Base-by-base conservation (phyloP, 345 rosid genomes). In the Brassica cretica region DNA sequence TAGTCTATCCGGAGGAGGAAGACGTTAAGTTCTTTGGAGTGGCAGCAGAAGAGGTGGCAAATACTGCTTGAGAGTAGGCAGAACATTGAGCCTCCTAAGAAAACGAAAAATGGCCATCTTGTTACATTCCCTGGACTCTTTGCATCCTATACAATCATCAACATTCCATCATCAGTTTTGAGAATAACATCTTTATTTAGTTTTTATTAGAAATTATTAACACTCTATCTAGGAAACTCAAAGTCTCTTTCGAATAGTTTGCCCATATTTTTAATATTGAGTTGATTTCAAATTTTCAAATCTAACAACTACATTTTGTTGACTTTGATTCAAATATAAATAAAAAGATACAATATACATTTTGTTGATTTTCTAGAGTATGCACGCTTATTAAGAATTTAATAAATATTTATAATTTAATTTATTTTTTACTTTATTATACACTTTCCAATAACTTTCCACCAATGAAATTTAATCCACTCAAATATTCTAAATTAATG, bases 41-140 rank as follows among this genome's bases (percentile, higher is more conserved):
- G 98, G 81, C 98, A 92, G 1, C 87, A 89, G 58, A 94, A 91
- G 73, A 94, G 92, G 73, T 94, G 97, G 78, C 98, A 94, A 44
- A 89, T 71, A 82, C 87, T 90, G 80, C 97, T 91, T 1, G 93
- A 90, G 24, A 92, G 85, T 71, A 94, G 89, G 64, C 98, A 94
- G 82, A 86, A 89, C 89, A 94, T 88, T 30, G 96, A 90, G 8
- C 97, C 96, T 2, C 79, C 88, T 77, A 94, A 70, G 91, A 89
- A 94, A 5, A 91, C 89, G 0, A 74, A 86, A 83, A 94, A 88
- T 2, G 97, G 98, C 97, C 98, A 94, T 62, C 94, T 85, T 19
- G 90, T 87, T 5, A 77, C 87, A 58, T 70, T 75, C 49, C 76
- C 79, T 74, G 85, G 77, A 69, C 85, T 80, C 66, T 77, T 62